Evolutionary conservation across 2,329 filamentous ascomycete genomes (phyloP), one percentile per base, ranked within the genome.

Genomic region (Boeremia exigua): DNA sequence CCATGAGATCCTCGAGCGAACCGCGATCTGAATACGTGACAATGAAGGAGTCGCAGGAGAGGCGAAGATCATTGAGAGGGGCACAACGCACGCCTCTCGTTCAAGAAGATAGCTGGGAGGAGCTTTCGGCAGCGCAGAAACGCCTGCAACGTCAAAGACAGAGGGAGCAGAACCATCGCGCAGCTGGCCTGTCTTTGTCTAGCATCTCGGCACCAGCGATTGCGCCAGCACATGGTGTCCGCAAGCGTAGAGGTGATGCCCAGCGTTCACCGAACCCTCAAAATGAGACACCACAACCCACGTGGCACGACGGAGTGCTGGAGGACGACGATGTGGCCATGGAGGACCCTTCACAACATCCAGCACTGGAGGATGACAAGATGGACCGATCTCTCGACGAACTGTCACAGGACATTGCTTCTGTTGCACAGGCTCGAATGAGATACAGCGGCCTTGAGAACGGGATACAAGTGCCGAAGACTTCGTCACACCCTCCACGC

Each of bases 41-140:
- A 27, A 78, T 79, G 74, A 71, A 75, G 47, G 75, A 80, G 57
- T 79, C 78, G 29, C 78, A 80, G 53, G 76, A 79, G 51, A 66
- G 65, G 34, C 68, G 76, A 12, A 70, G 68, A 43, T 63, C 55
- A 6, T 66, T 61, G 15, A 53, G 54, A 23, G 51, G 59, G 36
- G 45, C 59, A 27, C 53, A 69, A 11, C 49, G 55, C 12, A 48
- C 42, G 34, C 49, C 55, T 15, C 33, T 59, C 33, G 51, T 59
- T 23, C 49, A 64, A 25, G 56, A 74, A 49, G 66, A 73, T 50
- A 72, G 71, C 42, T 73, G 69, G 65, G 66, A 71, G 33, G 60
- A 70, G 47, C 67, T 64, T 2, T 64, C 65, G 4, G 54, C 47
- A 1, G 57, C 55, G 4, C 59, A 67, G 30, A 59, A 63, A 40